Conservation (phyloP, 495 filamentous ascomycete genomes). For the Parachaetomium inaequale region DNA sequence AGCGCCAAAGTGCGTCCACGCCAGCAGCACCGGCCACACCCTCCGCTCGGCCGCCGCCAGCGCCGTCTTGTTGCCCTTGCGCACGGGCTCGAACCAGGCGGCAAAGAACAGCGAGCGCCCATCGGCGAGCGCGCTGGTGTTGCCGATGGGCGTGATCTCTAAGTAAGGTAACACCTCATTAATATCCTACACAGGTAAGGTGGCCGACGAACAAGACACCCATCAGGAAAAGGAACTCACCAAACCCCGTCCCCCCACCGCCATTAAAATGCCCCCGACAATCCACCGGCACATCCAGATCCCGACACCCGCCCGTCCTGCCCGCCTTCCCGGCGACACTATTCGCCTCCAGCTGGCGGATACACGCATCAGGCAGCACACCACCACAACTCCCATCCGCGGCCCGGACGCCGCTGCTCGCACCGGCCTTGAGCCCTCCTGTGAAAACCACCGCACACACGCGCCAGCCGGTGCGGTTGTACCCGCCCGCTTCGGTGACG, state of each 20-base stretch:
- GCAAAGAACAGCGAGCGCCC: slow-evolving; percentile 15
- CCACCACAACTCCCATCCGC: slow-evolving; percentile 12
- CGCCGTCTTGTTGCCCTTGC: slow-evolving; percentile 10
- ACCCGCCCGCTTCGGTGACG: not conserved
- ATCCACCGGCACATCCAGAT: slow-evolving; percentile 14
- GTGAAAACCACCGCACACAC: slow-evolving; percentile 25
- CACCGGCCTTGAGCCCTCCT: slow-evolving; percentile 1
- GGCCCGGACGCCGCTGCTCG: not conserved
- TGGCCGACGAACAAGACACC: not conserved
- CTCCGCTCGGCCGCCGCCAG: slow-evolving; percentile 8
- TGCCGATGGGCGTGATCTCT: not conserved
- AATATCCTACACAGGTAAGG: no score
- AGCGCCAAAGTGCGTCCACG: slow-evolving; percentile 25
- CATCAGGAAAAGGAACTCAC: slow-evolving; percentile 10
- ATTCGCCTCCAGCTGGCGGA: slow-evolving; percentile 19
- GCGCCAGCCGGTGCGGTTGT: slow-evolving; percentile 13
- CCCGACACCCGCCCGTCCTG: slow-evolving; percentile 9
- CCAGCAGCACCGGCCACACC: slow-evolving; percentile 27
- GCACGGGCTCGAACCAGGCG: slow-evolving; percentile 7
- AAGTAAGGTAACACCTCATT: not conserved
- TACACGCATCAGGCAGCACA: slow-evolving; percentile 15
- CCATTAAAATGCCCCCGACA: slow-evolving; percentile 13
- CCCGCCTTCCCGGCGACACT: slow-evolving; percentile 6
- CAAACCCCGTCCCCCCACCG: slow-evolving; percentile 8
- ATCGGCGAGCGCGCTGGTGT: not conserved